Evolutionary conservation across 441 rosid species (phyloP), one percentile per base, ranked within the genome.

Genomic region (Pelargonium cotyledonis): DNA sequence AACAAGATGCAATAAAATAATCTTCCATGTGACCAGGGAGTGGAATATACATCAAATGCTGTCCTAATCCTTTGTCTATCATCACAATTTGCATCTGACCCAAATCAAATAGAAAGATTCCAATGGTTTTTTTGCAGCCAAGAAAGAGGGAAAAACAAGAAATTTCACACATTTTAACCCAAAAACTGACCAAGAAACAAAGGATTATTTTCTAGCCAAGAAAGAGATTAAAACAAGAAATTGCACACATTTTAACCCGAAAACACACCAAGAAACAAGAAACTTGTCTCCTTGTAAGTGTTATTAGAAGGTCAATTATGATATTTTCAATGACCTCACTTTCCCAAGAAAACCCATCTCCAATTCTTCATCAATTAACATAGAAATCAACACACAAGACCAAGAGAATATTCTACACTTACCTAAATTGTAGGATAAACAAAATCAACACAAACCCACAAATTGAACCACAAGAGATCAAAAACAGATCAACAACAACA

Each of bases 11-110:
- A 75, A 70, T 73, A 68, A 65, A 68, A 83, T 63, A 85, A 67
- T 78, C 74, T 67, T 78, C 74, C 95, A 85, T 86, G 95, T 91
- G 90, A 79, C 77, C 77, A 68, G 70, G 76, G 75, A 87, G 81
- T 85, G 82, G 70, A 77, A 76, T 76, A 82, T 77, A 72, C 74
- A 62, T 70, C 68, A 79, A 76, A 69, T 74, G 79, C 74, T 88
- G 87, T 81, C 87, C 80, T 76, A 66, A 78, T 67, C 63, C 69
- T 76, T 77, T 75, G 79, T 80, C 82, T 57, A 73, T 70, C 65
- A 76, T 67, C 68, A 67, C 76, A 72, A 78, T 70, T 76, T 73
- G 75, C 76, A 72, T 70, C 68, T 71, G 77, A 64, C 66, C 77
- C 78, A 77, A 77, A 70, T 60, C 31, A 62, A 46, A 61, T 60